Percentiles rank a stretch among this genome's conserved stretches.
Conservation (phyloP, 306 rosid genomes). For the Erythrophleum fordii region DNA sequence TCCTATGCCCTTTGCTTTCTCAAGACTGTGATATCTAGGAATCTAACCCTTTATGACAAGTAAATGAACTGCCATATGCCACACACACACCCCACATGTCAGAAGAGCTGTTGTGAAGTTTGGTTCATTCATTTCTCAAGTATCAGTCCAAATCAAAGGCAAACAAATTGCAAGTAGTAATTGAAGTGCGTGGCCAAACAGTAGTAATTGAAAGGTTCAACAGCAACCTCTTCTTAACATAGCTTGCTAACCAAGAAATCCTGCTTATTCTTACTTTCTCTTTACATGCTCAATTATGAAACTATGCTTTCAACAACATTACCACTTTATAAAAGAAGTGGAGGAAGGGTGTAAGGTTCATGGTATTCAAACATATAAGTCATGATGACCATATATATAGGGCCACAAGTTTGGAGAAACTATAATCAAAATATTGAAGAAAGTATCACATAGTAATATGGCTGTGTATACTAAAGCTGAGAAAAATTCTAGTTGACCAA, state of each 20-base stretch:
- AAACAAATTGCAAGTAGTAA: constrained; percentile 32
- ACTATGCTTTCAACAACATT: constrained; percentile 3
- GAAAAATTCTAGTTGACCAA: background rate
- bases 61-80: constrained; percentile 32
- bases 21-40: constrained; percentile 22
- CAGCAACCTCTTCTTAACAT: background rate
- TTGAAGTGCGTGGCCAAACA: constrained; percentile 10
- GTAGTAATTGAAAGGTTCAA: constrained; percentile 32
- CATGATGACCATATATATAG: background rate
- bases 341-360: constrained; percentile 8
- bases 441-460: background rate
- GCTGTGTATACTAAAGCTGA: background rate
- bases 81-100: constrained; percentile 37
- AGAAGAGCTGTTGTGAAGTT: constrained; percentile 16
- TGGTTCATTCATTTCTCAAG: constrained; percentile 42
- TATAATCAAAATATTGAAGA: background rate
- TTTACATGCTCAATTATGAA: constrained; percentile 19
- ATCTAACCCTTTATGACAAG: constrained; percentile 22
- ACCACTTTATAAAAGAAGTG: background rate
- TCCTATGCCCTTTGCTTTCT: constrained; percentile 27
- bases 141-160: constrained; percentile 39
- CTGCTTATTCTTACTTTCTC: background rate
- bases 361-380: background rate
- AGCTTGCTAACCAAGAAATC: constrained; percentile 28
- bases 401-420: constrained; percentile 19